Conservation (phyloP, 1,284 basidiomycete species). For the Meira nashicola region DNA sequence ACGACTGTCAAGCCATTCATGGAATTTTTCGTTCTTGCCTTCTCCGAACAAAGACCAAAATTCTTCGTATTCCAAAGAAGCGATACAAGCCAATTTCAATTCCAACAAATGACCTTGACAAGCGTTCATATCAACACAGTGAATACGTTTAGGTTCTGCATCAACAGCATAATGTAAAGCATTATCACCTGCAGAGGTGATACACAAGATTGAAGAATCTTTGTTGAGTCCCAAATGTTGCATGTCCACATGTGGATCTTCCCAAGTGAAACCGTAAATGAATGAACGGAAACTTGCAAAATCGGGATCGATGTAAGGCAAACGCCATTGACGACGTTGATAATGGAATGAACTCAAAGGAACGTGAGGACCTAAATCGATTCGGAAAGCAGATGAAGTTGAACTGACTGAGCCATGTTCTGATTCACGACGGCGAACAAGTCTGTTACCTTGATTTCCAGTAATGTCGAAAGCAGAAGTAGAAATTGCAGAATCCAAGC, state of each 20-base stretch:
- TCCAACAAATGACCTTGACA: conserved; percentile 73
- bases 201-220: conserved; percentile 69
- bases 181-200: conserved; percentile 77
- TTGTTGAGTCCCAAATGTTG: conserved; percentile 62
- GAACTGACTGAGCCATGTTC: conserved; percentile 53
- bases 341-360: conserved; percentile 73
- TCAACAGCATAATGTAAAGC: conserved; percentile 73
- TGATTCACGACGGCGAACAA: conserved; percentile 50
- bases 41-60: conserved; percentile 71
- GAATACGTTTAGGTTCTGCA: conserved; percentile 61
- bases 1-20: conserved; percentile 63
- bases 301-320: conserved; percentile 70
- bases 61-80: conserved; percentile 64
- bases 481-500: conserved; percentile 1
- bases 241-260: conserved; percentile 75
- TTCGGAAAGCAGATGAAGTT: conserved; percentile 50
- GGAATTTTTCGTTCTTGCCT: conserved; percentile 65
- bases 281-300: conserved; percentile 72
- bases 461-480: background rate
- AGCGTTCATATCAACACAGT: conserved; percentile 69
- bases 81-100: conserved; percentile 67
- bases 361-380: conserved; percentile 38
- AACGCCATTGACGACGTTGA: conserved; percentile 60
- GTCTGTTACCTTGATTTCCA: no score
- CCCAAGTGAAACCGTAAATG: conserved; percentile 73